Base-by-base conservation (phyloP, 768 basidiomycete species). In the Brasilioporus rufonigricans region DNA sequence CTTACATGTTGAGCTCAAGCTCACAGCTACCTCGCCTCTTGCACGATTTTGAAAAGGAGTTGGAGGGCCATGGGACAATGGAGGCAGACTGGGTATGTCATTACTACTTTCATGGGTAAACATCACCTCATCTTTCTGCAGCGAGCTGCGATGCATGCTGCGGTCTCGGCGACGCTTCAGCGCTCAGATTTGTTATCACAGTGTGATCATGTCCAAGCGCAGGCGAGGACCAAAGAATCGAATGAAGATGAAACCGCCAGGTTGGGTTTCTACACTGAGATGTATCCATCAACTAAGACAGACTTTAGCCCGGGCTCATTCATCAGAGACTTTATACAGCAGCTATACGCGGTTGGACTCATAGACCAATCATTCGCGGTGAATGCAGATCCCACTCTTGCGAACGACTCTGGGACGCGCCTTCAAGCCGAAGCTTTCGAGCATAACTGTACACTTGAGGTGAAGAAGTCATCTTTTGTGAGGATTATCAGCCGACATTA, bases 391-490 rank as follows among this genome's bases (percentile, higher is more conserved):
- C 79, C 81, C 2, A 71, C 72, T 52, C 73, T 83, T 16, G 69
- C 75, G 0, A 79, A 77, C 52, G 81, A 85, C 58, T 72, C 62
- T 63, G 65, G 73, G 5, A 69, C 80, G 10, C 79, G 80, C 44
- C 70, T 88, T 55, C 74, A 77, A 41, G 61, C 75, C 1, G 89
- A 91, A 62, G 80, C 84, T 7, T 78, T 80, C 45, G 88, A 89
- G 56, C 72, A 73, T 52, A 79, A 81, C n/a, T 60, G 73, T 23
- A 83, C 86, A 31, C 68, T 89, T 6, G 79, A 81, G 64, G 89
- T 87, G 53, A 65, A 73, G 55, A 4, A 16, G 8, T 18, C 24
- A 4, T 31, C 19, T 1, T 48, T 2, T 16, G 9, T 23, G 11
- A 19, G 23, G 31, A 29, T 32, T 40, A 29, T 57, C 48, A 36